These are phyloP conservation scores for Chytriomyces sp. DNA, from an alignment of 192 early-diverging fungal genomes.

Conservation along the genomic window DNA sequence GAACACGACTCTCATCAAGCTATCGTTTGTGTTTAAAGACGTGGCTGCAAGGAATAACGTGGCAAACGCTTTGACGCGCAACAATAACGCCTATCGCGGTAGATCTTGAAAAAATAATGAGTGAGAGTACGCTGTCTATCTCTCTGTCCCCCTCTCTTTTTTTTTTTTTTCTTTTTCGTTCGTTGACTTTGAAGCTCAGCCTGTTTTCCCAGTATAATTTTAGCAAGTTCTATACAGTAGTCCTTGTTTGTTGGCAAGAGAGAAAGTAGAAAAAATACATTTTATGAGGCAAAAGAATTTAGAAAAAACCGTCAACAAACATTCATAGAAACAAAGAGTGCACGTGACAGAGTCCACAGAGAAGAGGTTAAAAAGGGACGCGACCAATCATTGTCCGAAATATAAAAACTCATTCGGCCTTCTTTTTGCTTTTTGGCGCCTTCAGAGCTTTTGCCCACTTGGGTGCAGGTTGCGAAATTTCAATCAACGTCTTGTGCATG, in stretches of 20 bases:
- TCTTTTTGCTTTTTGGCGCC: neutral
- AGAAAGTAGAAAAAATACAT: neutral
- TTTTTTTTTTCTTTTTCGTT: no score
- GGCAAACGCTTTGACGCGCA: constrained; percentile 1
- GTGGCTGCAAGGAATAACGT: neutral
- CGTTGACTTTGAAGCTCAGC: no score
- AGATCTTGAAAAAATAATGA: neutral
- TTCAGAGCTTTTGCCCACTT: constrained; percentile 22
- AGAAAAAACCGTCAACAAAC: neutral
- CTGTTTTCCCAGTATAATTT: no score
- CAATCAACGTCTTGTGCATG: constrained; percentile 43
- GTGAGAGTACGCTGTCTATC: neutral
- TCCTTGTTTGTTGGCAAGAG: no score
- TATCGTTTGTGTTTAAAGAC: neutral
- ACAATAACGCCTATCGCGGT: neutral
- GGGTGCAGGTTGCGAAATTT: constrained; percentile 29
- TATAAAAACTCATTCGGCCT: neutral
- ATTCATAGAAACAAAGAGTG: neutral
- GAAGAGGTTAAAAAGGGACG: neutral
- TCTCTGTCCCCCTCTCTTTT: no score
- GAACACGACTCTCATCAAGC: neutral
- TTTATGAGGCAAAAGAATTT: neutral
- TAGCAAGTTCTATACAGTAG: no score
- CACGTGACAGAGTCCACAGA: neutral
- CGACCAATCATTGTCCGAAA: neutral